Conservation (phyloP, 257 asterid genomes). For the Handroanthus guayacan region DNA sequence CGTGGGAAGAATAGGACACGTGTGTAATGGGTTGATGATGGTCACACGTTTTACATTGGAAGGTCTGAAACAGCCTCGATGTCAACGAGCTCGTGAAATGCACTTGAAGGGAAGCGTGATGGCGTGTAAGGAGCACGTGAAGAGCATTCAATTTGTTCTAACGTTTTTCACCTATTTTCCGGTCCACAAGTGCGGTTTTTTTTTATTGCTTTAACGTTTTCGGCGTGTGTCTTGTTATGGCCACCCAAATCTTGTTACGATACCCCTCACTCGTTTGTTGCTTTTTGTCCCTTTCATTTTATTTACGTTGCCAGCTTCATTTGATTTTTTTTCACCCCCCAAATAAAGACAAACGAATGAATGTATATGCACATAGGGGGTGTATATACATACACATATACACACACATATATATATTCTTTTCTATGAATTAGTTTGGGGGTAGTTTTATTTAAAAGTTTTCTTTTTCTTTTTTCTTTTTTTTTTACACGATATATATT, state of each 20-base stretch:
- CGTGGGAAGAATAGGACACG: constrained; percentile 31
- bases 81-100: constrained; percentile 33
- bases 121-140: constrained; percentile 43
- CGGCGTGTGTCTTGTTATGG: constrained; percentile 22
- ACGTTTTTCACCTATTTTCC: constrained; percentile 24
- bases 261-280: neutral
- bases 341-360: too few relatives aligned
- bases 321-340: too few relatives aligned
- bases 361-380: too few relatives aligned
- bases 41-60: constrained; percentile 39
- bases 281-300: neutral
- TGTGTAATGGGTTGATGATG: constrained; percentile 20
- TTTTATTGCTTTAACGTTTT: constrained; percentile 23
- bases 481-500: too few relatives aligned
- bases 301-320: too few relatives aligned
- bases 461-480: too few relatives aligned
- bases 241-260: neutral
- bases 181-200: neutral
- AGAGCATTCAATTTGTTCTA: constrained; percentile 40
- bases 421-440: too few relatives aligned
- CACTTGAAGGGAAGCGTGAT: constrained; percentile 40
- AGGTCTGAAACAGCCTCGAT: neutral
- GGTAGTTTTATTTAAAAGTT: too few relatives aligned
- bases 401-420: too few relatives aligned
- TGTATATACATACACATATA: too few relatives aligned